Conservation (phyloP, 768 basidiomycete species). For the Termitomyces sp. region DNA sequence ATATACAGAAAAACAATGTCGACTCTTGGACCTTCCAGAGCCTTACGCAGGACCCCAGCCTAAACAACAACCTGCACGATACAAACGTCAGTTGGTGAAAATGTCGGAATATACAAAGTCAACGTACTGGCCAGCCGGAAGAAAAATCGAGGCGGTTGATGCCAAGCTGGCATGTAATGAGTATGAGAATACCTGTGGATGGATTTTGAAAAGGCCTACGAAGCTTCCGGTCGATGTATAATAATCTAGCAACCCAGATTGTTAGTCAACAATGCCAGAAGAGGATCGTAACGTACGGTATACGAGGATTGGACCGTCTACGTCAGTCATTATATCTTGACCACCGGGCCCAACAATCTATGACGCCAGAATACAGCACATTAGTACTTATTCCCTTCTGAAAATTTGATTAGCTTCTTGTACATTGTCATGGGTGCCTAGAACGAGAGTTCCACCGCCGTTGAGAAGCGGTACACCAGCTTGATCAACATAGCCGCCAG, state of each 20-base stretch:
- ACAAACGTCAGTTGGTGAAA: neutral
- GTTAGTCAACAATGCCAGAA: neutral
- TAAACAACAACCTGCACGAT: conserved; percentile 1
- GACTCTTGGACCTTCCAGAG: neutral
- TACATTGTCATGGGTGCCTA: conserved; percentile 38
- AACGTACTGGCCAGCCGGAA: conserved; percentile 41
- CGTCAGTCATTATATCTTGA: conserved; percentile 40
- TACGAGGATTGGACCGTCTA: conserved; percentile 40
- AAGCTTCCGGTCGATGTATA: conserved; percentile 41
- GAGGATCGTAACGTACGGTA: conserved; percentile 33
- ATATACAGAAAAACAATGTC: neutral
- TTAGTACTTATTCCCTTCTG: neutral
- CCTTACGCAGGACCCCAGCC: too few relatives aligned
- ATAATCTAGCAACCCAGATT: conserved; percentile 29
- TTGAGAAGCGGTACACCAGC: conserved; percentile 35
- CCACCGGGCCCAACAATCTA: conserved; percentile 52
- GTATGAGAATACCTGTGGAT: neutral
- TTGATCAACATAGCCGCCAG: conserved; percentile 42
- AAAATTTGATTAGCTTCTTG: conserved; percentile 2
- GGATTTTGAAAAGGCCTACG: conserved; percentile 20
- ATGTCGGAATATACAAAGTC: neutral
- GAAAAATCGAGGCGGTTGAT: conserved; percentile 45
- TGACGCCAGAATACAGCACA: neutral
- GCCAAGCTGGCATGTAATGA: conserved; percentile 23
- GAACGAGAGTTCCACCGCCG: conserved; percentile 49